phyloP scores from a whole-genome alignment of 169 alveolate genomes.

The Plasmodium gaboni region DNA sequence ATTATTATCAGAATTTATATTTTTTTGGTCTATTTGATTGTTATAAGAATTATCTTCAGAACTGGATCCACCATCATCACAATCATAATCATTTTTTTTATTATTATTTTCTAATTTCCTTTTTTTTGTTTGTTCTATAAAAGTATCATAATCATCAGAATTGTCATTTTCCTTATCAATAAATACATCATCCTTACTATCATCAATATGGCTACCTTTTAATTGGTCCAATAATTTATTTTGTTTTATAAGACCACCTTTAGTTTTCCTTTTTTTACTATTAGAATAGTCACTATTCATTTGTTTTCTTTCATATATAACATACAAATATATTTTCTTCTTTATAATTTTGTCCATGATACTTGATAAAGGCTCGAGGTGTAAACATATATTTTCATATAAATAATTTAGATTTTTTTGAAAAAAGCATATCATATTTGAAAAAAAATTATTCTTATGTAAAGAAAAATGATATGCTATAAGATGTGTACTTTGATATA shows the following conservation, averaged over 20 bases:
- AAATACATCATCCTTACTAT: no score
- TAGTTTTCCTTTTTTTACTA: background rate
- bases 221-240: background rate
- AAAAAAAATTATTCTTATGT: constrained; percentile 26
- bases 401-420: constrained; percentile 13
- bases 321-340: constrained; percentile 35
- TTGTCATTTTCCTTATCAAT: no score
- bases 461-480: constrained; percentile 40
- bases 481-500: constrained; percentile 28
- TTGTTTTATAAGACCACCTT: background rate
- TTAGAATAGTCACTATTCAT: background rate
- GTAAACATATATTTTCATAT: constrained; percentile 36
- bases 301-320: background rate
- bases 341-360: constrained; percentile 34
- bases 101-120: no score
- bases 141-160: no score
- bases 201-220: no score
- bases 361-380: constrained; percentile 24
- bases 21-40: background rate
- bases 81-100: background rate
- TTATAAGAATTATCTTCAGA: background rate
- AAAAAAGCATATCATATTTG: constrained; percentile 22
- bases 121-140: no score
- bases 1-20: background rate
- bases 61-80: background rate